Evolutionary conservation across 371 early-diverging fungal genomes (phyloP).

Genomic region (Mortierella polycephala): DNA sequence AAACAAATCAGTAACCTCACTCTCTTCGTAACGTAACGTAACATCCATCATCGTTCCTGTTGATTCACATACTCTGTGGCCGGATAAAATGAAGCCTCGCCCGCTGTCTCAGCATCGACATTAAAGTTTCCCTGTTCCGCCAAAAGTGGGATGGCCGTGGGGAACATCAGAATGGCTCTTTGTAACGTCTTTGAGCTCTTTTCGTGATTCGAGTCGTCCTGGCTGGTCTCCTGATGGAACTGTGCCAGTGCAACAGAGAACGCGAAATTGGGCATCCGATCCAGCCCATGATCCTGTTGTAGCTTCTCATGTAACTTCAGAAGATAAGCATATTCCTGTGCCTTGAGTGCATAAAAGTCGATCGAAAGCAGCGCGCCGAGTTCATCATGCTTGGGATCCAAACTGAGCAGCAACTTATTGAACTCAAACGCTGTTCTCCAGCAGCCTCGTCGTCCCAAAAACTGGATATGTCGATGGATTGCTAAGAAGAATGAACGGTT

Average conservation of each 20-base stretch:
- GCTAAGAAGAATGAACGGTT: constrained; percentile 88
- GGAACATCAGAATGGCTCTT: constrained; percentile 71
- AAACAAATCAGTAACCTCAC: neutral
- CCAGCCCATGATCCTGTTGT: constrained; percentile 25
- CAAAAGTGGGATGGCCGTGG: constrained; percentile 54
- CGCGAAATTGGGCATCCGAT: constrained; percentile 77
- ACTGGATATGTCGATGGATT: constrained; percentile 84
- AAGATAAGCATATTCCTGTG: constrained; percentile 80
- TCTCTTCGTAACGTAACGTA: neutral
- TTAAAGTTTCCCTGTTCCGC: constrained; percentile 57
- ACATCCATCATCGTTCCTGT: neutral
- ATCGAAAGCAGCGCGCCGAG: constrained; percentile 79
- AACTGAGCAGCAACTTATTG: constrained; percentile 77
- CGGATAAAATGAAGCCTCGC: constrained; percentile 35
- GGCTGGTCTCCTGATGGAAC: constrained; percentile 68
- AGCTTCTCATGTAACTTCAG: constrained; percentile 57
- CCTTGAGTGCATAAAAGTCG: constrained; percentile 85
- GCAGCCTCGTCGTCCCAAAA: constrained; percentile 87
- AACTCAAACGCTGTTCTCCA: constrained; percentile 94
- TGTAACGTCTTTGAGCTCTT: constrained; percentile 67
- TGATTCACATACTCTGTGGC: constrained; percentile 50
- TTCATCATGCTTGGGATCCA: constrained; percentile 84
- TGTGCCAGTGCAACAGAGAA: constrained; percentile 82
- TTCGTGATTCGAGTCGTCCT: constrained; percentile 34
- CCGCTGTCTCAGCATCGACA: constrained; percentile 51